Percentiles rank a stretch among this genome's conserved stretches.
phyloP scores from a whole-genome alignment of 805 yeast species.

The Isabelozyma pseudorhagii region DNA sequence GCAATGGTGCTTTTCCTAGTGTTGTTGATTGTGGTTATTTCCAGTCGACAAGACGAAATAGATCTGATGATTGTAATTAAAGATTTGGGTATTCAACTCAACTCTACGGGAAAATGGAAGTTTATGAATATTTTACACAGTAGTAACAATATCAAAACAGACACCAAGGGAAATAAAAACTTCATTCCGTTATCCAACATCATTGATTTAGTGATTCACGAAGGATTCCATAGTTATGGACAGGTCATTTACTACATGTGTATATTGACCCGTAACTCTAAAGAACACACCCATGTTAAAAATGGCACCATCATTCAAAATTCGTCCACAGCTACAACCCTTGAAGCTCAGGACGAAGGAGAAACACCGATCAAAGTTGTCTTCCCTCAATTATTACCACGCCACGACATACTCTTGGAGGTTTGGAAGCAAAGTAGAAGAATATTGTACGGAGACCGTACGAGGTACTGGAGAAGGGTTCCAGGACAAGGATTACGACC shows the following conservation, averaged over 20 bases:
- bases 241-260: slow-evolving; percentile 63
- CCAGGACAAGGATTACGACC: slow-evolving; percentile 36
- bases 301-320: not conserved
- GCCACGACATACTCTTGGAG: slow-evolving; percentile 35
- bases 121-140: slow-evolving; percentile 6
- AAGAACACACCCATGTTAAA: not conserved
- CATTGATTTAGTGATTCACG: slow-evolving; percentile 68
- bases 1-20: slow-evolving; percentile 1
- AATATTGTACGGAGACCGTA: slow-evolving; percentile 29
- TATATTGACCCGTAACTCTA: slow-evolving; percentile 43
- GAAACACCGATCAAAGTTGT: slow-evolving; percentile 27
- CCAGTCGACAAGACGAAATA: slow-evolving; percentile 29
- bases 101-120: slow-evolving; percentile 24
- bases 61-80: slow-evolving; percentile 43
- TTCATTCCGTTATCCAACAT: slow-evolving; percentile 59
- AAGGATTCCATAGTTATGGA: slow-evolving; percentile 67
- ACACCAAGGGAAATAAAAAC: slow-evolving; percentile 8
- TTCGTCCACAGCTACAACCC: slow-evolving; percentile 1
- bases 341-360: slow-evolving; percentile 1
- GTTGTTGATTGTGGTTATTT: slow-evolving; percentile 11
- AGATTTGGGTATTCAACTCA: slow-evolving; percentile 47
- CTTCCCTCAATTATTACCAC: slow-evolving; percentile 41
- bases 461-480: slow-evolving; percentile 30
- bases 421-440: slow-evolving; percentile 39
- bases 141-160: slow-evolving; percentile 2